Conservation (phyloP, 371 early-diverging fungal species). For the Mortierella sp. region DNA sequence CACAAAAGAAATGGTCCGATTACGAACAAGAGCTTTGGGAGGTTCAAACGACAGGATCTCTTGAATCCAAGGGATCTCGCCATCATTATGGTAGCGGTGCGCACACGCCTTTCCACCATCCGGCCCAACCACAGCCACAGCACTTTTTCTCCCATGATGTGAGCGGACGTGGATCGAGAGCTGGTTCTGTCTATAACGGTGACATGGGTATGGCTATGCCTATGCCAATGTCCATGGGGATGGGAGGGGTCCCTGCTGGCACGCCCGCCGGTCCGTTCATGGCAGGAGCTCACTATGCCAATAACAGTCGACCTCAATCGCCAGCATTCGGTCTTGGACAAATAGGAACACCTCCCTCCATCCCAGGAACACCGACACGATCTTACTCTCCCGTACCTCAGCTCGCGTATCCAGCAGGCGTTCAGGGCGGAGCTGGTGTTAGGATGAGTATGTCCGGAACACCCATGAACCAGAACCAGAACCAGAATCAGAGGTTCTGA, state of each 20-base stretch:
- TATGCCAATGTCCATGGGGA: slow-evolving; percentile 10
- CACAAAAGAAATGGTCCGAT: slow-evolving; percentile 89
- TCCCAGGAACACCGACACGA: slow-evolving; percentile 38
- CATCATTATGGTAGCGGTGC: not conserved
- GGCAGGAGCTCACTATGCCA: not conserved
- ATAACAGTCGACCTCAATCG: slow-evolving; percentile 39
- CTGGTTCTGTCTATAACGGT: slow-evolving; percentile 31
- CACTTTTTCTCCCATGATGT: not conserved
- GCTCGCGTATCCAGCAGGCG: slow-evolving; percentile 13
- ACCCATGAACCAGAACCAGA: slow-evolving; percentile 22
- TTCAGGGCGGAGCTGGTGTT: slow-evolving; percentile 8
- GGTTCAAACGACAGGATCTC: slow-evolving; percentile 65
- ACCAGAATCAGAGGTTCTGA: slow-evolving; percentile 20
- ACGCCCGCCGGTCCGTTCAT: slow-evolving; percentile 21
- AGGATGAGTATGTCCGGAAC: slow-evolving; percentile 32
- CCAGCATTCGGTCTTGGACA: slow-evolving; percentile 29
- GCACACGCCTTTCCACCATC: not conserved
- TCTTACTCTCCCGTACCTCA: slow-evolving; percentile 43
- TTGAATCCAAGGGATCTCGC: slow-evolving; percentile 57
- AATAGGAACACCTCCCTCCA: slow-evolving; percentile 23
- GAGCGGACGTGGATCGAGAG: slow-evolving; percentile 15
- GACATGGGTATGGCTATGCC: not conserved
- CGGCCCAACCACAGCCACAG: slow-evolving; percentile 9
- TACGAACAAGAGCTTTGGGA: slow-evolving; percentile 87
- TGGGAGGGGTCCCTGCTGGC: slow-evolving; percentile 9